Conservation (phyloP, 208 protist species). For the Acanthamoeba triangularis region DNA sequence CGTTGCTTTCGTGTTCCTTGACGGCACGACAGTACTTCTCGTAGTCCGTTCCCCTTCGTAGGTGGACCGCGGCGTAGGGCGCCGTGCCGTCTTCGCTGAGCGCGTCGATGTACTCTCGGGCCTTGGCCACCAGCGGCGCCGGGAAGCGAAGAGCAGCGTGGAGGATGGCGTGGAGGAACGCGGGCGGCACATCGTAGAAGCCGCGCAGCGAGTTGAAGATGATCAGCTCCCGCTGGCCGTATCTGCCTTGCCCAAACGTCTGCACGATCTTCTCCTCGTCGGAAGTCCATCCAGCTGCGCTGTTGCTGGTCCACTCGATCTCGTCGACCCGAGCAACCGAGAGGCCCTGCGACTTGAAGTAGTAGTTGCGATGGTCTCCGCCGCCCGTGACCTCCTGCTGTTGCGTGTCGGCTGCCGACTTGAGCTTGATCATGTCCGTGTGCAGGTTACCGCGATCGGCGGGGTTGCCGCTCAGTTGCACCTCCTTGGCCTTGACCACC, state of each 20-base stretch:
- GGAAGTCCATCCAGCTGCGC: background rate
- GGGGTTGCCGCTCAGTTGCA: no score
- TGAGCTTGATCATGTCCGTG: background rate
- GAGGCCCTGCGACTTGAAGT: background rate
- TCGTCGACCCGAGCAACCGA: background rate
- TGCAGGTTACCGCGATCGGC: background rate
- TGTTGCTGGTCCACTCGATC: background rate
- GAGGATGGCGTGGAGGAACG: constrained; percentile 3
- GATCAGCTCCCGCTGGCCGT: background rate
- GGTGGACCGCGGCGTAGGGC: background rate
- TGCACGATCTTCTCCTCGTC: background rate
- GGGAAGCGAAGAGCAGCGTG: background rate
- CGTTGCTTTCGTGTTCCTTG: background rate
- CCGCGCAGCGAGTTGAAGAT: background rate
- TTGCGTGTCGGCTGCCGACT: background rate
- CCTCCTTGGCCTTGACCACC: no score
- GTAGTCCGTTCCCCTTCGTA: background rate
- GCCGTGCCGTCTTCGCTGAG: background rate
- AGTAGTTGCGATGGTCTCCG: background rate
- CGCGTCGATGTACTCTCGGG: background rate
- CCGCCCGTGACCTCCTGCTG: background rate
- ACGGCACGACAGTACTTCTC: background rate
- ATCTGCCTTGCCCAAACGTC: background rate
- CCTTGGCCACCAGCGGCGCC: background rate
- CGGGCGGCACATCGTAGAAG: background rate